Conservation (phyloP, 1,139 yeast genomes). For the Yamadazyma diddensiae region DNA sequence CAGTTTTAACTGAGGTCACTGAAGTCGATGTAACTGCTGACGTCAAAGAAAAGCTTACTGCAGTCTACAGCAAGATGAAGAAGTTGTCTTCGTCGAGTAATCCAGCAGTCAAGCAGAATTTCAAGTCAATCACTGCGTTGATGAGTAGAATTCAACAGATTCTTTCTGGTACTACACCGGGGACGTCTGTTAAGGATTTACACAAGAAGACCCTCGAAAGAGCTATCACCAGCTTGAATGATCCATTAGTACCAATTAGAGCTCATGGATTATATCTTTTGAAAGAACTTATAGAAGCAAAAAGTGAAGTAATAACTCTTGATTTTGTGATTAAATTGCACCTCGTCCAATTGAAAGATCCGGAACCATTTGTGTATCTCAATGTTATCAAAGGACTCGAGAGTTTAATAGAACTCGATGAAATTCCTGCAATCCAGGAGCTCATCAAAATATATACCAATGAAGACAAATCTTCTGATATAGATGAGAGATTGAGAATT, state of each 20-base stretch:
- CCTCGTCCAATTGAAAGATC: slow-evolving; percentile 63
- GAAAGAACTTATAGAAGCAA: slow-evolving; percentile 51
- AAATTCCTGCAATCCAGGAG: slow-evolving; percentile 34
- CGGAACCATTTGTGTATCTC: slow-evolving; percentile 83
- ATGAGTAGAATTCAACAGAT: slow-evolving; percentile 27
- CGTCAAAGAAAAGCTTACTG: slow-evolving; percentile 21
- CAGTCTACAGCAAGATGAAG: slow-evolving; percentile 26
- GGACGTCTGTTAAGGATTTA: slow-evolving; percentile 15
- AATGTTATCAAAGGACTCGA: slow-evolving; percentile 80
- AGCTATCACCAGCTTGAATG: slow-evolving; percentile 68
- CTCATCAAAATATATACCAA: slow-evolving; percentile 43
- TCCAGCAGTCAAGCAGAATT: slow-evolving; percentile 5
- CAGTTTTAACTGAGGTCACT: slow-evolving; percentile 46
- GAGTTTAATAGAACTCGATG: slow-evolving; percentile 48
- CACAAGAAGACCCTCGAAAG: slow-evolving; percentile 32
- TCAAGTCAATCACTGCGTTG: slow-evolving; percentile 26
- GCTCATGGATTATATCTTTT: slow-evolving; percentile 80
- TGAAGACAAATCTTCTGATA: slow-evolving; percentile 22
- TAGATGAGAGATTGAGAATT: slow-evolving; percentile 68
- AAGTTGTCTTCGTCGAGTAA: slow-evolving; percentile 13
- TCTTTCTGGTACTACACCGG: slow-evolving; percentile 23
- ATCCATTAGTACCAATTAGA: slow-evolving; percentile 77
- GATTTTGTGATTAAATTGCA: slow-evolving; percentile 61
- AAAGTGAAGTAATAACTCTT: slow-evolving; percentile 49
- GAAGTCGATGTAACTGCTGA: slow-evolving; percentile 23